phyloP scores from a whole-genome alignment of 192 early-diverging fungal genomes.

The Mortierella alpina region DNA sequence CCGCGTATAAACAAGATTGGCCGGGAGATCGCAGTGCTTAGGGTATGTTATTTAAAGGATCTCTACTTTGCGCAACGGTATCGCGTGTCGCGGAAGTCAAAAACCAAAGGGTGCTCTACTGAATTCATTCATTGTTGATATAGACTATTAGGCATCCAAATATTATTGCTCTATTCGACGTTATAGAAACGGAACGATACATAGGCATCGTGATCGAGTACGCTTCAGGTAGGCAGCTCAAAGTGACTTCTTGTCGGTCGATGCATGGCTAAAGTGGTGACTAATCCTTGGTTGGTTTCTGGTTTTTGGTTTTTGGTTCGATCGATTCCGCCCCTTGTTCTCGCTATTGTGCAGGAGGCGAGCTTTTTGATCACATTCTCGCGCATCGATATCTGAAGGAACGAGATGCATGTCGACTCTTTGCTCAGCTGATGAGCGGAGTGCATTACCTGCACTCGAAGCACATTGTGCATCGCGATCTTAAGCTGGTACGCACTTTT shows the following conservation, averaged over 20 bases:
- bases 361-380: conserved; percentile 97
- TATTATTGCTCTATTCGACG: conserved; percentile 93
- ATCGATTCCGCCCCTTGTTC: not conserved
- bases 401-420: conserved; percentile 88
- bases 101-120: not conserved
- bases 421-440: conserved; percentile 93
- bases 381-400: conserved; percentile 94
- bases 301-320: not conserved
- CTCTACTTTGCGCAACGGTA: no score
- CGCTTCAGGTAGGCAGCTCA: conserved; percentile 74
- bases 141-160: conserved; percentile 89
- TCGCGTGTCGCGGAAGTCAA: no score
- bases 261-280: no score
- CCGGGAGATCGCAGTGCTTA: conserved; percentile 93
- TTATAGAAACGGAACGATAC: conserved; percentile 95
- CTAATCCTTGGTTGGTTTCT: not conserved
- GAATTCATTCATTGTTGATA: not conserved
- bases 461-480: conserved; percentile 95
- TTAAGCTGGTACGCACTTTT: conserved; percentile 82
- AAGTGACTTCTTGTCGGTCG: not conserved
- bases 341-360: conserved; percentile 73
- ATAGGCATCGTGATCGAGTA: conserved; percentile 98
- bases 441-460: conserved; percentile 94
- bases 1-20: conserved; percentile 90
- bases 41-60: conserved; percentile 65